Evolutionary conservation across 2,329 filamentous ascomycete species (phyloP).

Genomic region (Botrytis deweyae): DNA sequence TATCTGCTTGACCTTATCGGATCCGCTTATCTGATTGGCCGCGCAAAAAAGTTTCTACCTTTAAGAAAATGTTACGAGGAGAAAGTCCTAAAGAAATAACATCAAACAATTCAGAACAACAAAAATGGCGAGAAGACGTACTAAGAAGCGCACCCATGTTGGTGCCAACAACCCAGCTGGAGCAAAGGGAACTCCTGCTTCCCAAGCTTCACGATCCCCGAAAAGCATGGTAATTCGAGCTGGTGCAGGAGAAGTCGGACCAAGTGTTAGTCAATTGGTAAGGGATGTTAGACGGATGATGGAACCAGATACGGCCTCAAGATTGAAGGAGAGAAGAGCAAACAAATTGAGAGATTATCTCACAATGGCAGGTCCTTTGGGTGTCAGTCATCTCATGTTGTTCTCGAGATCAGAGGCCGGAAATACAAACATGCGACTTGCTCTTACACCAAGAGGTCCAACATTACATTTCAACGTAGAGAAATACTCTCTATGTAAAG

Average conservation of each 20-base stretch:
- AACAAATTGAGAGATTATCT: conserved; percentile 92
- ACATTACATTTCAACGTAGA: conserved; percentile 94
- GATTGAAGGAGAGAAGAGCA: conserved; percentile 83
- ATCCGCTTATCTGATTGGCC: conserved; percentile 33
- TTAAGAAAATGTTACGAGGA: conserved; percentile 18
- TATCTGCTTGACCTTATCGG: conserved; percentile 38
- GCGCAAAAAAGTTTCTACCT: conserved; percentile 29
- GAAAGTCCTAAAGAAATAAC: conserved; percentile 15
- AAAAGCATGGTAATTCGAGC: conserved; percentile 99
- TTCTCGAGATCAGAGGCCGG: conserved; percentile 88
- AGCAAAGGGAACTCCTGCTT: conserved; percentile 56
- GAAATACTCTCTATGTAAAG: conserved; percentile 90
- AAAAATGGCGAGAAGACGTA: conserved; percentile 74
- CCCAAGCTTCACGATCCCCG: conserved; percentile 62
- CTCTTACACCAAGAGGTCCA: conserved; percentile 83
- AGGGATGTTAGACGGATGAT: conserved; percentile 90
- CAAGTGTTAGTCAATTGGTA: conserved; percentile 86
- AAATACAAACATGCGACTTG: conserved; percentile 88
- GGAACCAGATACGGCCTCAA: conserved; percentile 89
- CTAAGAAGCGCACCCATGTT: conserved; percentile 86
- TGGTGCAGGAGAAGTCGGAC: conserved; percentile 88
- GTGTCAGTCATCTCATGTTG: conserved; percentile 87
- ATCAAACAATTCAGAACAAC: conserved; percentile 26
- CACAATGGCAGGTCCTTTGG: conserved; percentile 90
- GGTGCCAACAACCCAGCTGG: conserved; percentile 54